Evolutionary conservation across 2,329 filamentous ascomycete species (phyloP), one percentile per base, ranked within the genome.

Genomic region (Epicoccum nigrum): DNA sequence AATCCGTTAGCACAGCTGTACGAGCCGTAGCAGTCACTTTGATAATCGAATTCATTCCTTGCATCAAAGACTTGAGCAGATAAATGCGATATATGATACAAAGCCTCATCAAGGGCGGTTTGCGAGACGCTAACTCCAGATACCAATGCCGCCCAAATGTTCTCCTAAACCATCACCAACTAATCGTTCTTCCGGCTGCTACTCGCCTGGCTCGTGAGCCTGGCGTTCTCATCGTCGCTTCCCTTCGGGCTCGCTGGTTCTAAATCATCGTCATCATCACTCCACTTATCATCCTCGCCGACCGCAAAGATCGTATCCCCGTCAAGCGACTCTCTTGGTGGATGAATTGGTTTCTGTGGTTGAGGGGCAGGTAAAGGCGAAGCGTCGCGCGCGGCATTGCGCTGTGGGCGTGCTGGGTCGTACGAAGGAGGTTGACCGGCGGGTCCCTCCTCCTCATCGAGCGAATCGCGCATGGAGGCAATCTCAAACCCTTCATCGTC

Each of bases 401-500:
- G 63, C n/a, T 67, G 58, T 15, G 63, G 60, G n/a, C 66, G 66
- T 3, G 59, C 72, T 15, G 73, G 72, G 40, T 77, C 74, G 54
- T 78, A 76, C 2, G 73, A 70, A 2, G 72, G 72, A 25, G 69
- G 70, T 7, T 68, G 57, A 56, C 71, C 46, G 39, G 50, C 72
- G 55, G 63, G 75, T 25, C 77, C 72, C 45, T 85, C 83, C 62
- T 86, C 83, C 50, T 87, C 83, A 62, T 89, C 86, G 16, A 88
- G 76, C 0, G 82, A 85, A 60, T 90, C 89, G 43, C 90, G 91
- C 56, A 99, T 88, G 49, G 94, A 94, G 40, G 89, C 89, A 70
- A 99, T 95, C 70, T 97, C 94, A 71, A 99, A 99, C 28, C 94
- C 94, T 69, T 97, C 93, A 64, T 99, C 94, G 66, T 99, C 94